A percentile compares a stretch with the other conserved stretches of the same genome.
Evolutionary conservation across 2,329 filamentous ascomycete genomes (phyloP).

Genomic region (Diaporthe ampelina): DNA sequence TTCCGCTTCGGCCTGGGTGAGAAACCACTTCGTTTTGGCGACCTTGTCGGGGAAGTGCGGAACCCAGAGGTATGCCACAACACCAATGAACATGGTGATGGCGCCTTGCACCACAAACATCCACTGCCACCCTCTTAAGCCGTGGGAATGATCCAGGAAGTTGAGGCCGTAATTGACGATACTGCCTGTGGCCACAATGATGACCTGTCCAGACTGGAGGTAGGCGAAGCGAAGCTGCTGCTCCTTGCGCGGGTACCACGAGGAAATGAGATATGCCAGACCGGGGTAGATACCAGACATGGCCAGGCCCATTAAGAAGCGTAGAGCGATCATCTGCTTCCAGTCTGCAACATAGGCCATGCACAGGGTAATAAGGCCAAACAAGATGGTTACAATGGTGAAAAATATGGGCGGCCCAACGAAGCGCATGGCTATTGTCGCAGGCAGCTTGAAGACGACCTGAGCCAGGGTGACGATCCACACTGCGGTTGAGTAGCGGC

Average conservation of each 20-base stretch:
- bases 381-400: conserved; percentile 68
- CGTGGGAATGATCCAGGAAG: conserved; percentile 67
- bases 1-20: conserved; percentile 67
- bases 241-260: conserved; percentile 70
- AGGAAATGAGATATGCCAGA: conserved; percentile 64
- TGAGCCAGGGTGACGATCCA: conserved; percentile 80
- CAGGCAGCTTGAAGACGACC: conserved; percentile 77
- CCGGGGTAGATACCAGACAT: conserved; percentile 70
- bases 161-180: conserved; percentile 81
- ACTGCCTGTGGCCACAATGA: conserved; percentile 74
- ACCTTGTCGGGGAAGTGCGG: conserved; percentile 77
- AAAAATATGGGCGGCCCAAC: conserved; percentile 77
- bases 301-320: conserved; percentile 75
- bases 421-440: conserved; percentile 75
- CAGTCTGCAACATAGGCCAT: conserved; percentile 78
- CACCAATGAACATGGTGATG: conserved; percentile 70
- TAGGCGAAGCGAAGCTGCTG: conserved; percentile 77
- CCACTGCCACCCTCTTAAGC: conserved; percentile 75
- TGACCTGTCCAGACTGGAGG: conserved; percentile 74
- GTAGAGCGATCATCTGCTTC: conserved; percentile 77
- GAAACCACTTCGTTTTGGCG: conserved; percentile 68
- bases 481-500: conserved; percentile 78
- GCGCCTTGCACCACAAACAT: conserved; percentile 78
- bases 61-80: conserved; percentile 78
- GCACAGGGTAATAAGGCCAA: conserved; percentile 76